Percentiles rank a stretch among this genome's conserved stretches.
Evolutionary conservation across 2,329 filamentous ascomycete species (phyloP).

Genomic region (Sclerotinia trifoliorum): DNA sequence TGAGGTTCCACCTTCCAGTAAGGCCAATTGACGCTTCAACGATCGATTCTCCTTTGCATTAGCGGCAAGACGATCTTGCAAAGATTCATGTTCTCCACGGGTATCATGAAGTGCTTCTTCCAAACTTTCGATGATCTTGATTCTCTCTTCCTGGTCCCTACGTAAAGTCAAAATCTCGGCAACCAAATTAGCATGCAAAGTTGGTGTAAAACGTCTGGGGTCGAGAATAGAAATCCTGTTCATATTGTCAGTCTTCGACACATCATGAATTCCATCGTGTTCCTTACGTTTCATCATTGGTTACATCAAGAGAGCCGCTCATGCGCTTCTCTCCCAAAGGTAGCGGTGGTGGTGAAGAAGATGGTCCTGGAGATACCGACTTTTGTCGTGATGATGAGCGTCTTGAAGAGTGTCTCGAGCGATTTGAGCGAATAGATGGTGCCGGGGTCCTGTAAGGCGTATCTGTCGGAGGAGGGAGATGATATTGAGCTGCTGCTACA

Average conservation of each 20-base stretch:
- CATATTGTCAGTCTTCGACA: conserved; percentile 26
- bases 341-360: conserved; percentile 59
- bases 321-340: conserved; percentile 49
- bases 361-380: conserved; percentile 63
- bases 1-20: conserved; percentile 83
- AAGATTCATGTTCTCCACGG: conserved; percentile 70
- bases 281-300: conserved; percentile 57
- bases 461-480: conserved; percentile 68
- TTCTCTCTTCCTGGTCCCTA: conserved; percentile 87
- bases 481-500: conserved; percentile 53
- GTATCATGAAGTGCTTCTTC: conserved; percentile 71
- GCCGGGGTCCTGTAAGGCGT: conserved; percentile 74
- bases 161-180: conserved; percentile 88
- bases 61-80: conserved; percentile 60
- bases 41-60: conserved; percentile 75
- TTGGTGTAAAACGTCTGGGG: conserved; percentile 90
- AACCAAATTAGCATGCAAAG: conserved; percentile 88
- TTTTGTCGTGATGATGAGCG: conserved; percentile 60
- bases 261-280: neutral
- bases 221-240: conserved; percentile 65
- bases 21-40: conserved; percentile 78
- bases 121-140: conserved; percentile 79
- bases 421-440: conserved; percentile 16
- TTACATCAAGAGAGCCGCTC: conserved; percentile 57
- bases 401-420: conserved; percentile 55